phyloP scores from a whole-genome alignment of 306 rosid genomes.

The Prunus dulcis region DNA sequence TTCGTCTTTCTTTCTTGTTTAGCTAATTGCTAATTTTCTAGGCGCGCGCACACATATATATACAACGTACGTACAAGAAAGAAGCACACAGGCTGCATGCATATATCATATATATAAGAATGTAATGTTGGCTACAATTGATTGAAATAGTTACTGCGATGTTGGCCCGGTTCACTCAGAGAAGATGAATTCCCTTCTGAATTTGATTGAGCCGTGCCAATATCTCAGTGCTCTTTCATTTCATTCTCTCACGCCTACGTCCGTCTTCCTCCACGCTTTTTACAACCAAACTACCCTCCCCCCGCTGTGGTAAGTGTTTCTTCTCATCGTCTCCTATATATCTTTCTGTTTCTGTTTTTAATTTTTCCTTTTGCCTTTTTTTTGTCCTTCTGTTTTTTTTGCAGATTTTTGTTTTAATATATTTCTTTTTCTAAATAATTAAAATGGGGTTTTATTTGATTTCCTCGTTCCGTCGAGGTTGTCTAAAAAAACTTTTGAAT shows the following conservation, averaged over 20 bases:
- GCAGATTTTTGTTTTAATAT: too few species aligned
- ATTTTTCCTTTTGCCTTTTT: too few species aligned
- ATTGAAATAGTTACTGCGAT: conserved; percentile 38
- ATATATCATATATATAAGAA: background rate
- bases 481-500: background rate
- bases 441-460: too few species aligned
- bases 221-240: conserved; percentile 44
- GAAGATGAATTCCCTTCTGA: background rate
- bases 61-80: too few species aligned
- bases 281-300: too few species aligned
- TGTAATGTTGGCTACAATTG: background rate
- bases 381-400: too few species aligned
- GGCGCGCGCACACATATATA: too few species aligned
- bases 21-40: background rate
- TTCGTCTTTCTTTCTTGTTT: background rate
- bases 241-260: background rate
- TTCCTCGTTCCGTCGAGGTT: too few species aligned
- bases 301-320: background rate
- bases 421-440: too few species aligned
- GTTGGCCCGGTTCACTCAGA: conserved; percentile 53
- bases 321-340: too few species aligned
- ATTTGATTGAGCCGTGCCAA: conserved; percentile 60
- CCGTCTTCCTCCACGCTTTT: background rate
- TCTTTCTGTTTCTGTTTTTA: too few species aligned
- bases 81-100: too few species aligned